Base-by-base conservation (phyloP, 495 filamentous ascomycete species). In the Oleoguttula mirabilis region DNA sequence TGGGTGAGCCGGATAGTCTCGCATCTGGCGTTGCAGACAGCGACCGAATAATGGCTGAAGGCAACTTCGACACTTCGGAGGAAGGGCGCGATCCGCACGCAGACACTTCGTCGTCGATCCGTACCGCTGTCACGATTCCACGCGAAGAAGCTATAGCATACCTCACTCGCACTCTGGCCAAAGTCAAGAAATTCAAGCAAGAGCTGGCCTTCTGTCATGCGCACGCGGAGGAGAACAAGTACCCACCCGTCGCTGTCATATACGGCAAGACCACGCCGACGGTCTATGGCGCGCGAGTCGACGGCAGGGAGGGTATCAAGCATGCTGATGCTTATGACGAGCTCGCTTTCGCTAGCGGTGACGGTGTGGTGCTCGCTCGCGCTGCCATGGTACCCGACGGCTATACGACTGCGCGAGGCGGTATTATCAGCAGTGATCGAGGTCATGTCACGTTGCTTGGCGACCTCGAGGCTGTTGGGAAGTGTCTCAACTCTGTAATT, bases 251-350 rank as follows among this genome's bases (percentile, higher is more conserved):
- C 10, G 75, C 84, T 0, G 71, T 95, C n/a, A 69, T 96, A 7
- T 96, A 92, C 68, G 82, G 80, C 25, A 94, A 92, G 58, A 76
- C 76, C 17, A 76, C 80, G 2, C 88, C 88, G 0, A 96, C 88
- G 0, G 82, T 93, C 1, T 82, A 73, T 59, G 85, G 76, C 0
- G 85, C 82, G 1, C 72, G 75, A 10, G 84, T 96, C 8, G 53
- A 69, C 4, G 74, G 75, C 2, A 55, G 67, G 4, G 79, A 84
- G 24, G 66, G 66, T 0, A 94, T 95, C 48, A 75, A 76, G 39
- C 72, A 75, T 27, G 61, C 73, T 1, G 84, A 92, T 61, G 78
- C 79, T 2, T 96, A 93, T 55, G 88, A 94, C 47, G 79, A 93
- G 44, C 66, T 94, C 2, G 74, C 83, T 0, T 95, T 95, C 60